phyloP scores from a whole-genome alignment of 2,329 filamentous ascomycete species.

The Tolypocladium tundrense region DNA sequence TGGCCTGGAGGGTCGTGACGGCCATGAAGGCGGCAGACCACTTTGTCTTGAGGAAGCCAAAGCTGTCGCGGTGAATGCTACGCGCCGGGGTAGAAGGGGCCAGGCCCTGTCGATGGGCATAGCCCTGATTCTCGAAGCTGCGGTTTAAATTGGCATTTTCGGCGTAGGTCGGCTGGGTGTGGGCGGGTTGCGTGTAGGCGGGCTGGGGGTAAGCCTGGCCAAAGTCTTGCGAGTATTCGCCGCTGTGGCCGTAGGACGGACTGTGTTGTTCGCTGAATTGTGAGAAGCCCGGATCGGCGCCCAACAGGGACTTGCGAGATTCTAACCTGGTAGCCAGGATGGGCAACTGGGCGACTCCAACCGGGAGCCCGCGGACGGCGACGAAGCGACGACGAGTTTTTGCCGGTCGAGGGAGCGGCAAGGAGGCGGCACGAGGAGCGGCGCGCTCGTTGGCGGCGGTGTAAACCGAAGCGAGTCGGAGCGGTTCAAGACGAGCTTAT shows the following conservation, averaged over 20 bases:
- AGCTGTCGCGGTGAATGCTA: slow-evolving; percentile 19
- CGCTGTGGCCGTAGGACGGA: slow-evolving; percentile 13
- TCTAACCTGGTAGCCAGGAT: slow-evolving; percentile 30
- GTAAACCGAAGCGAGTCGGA: background rate
- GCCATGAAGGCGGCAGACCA: slow-evolving; percentile 86
- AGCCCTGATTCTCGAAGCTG: slow-evolving; percentile 20
- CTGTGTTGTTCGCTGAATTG: slow-evolving; percentile 17
- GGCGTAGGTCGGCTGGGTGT: slow-evolving; percentile 16
- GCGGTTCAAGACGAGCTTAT: background rate
- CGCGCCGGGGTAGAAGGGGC: slow-evolving; percentile 19
- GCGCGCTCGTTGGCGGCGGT: background rate
- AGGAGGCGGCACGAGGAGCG: background rate
- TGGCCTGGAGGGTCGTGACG: slow-evolving; percentile 63
- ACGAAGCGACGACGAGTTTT: background rate
- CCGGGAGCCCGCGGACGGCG: slow-evolving; percentile 21
- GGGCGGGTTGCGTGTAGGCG: slow-evolving; percentile 14
- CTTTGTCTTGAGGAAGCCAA: slow-evolving; percentile 70
- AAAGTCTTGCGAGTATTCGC: slow-evolving; percentile 19
- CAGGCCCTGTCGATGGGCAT: slow-evolving; percentile 26
- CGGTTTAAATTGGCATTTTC: slow-evolving; percentile 17
- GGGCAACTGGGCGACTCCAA: slow-evolving; percentile 21
- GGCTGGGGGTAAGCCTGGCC: slow-evolving; percentile 22
- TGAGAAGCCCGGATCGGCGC: slow-evolving; percentile 26
- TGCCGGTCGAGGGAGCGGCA: background rate
- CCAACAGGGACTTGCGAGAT: slow-evolving; percentile 29